These are phyloP conservation scores for Populus nigra DNA, from an alignment of 345 rosid species.

Conservation along the genomic window DNA sequence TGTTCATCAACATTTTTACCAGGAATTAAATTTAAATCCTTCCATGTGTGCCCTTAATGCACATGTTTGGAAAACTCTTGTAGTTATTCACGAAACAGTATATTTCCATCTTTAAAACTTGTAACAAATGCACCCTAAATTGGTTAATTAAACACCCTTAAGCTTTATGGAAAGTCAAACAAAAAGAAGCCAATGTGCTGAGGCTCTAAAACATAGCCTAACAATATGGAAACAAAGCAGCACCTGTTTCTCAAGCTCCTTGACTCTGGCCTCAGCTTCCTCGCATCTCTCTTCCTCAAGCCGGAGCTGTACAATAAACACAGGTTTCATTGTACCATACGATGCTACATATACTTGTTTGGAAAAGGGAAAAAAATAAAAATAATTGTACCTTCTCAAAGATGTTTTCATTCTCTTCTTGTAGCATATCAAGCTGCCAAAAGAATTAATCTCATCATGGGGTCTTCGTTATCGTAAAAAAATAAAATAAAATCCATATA, in stretches of 20 bases:
- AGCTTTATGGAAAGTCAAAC: neutral
- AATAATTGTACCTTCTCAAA: slow-evolving; percentile 24
- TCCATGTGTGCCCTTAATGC: neutral
- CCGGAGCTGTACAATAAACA: slow-evolving; percentile 25
- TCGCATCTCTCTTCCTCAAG: slow-evolving; percentile 32
- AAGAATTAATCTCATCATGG: neutral
- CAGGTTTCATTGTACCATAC: neutral
- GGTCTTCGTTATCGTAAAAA: neutral
- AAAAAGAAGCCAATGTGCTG: neutral
- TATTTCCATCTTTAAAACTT: neutral
- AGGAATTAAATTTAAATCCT: neutral
- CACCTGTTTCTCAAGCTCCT: slow-evolving; percentile 36
- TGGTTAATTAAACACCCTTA: neutral
- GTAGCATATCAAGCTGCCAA: slow-evolving; percentile 80
- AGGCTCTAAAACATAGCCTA: neutral
- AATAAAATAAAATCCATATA: slow-evolving; percentile 1
- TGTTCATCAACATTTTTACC: neutral
- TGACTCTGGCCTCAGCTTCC: slow-evolving; percentile 32
- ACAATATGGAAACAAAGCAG: neutral
- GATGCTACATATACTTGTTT: neutral
- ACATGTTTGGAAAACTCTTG: neutral
- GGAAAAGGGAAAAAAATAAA: neutral
- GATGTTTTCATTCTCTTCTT: slow-evolving; percentile 50
- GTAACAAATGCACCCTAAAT: neutral
- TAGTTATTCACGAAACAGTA: neutral